A percentile compares a stretch with the other conserved stretches of the same genome.
Conservation (phyloP, 1,284 basidiomycete genomes). For the Fomes fomentarius region DNA sequence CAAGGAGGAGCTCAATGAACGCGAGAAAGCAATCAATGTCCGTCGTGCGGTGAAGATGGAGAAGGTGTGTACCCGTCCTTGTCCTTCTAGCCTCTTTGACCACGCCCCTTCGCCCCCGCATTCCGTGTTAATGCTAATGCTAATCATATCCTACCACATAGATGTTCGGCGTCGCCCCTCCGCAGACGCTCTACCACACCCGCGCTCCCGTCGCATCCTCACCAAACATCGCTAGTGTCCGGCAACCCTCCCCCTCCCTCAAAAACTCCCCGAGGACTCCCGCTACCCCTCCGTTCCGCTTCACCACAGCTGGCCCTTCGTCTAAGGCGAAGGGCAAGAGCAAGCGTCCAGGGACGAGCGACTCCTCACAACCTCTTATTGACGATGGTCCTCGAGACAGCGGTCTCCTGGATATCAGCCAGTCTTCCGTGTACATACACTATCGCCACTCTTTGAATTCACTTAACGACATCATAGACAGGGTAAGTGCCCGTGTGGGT, state of each 20-base stretch:
- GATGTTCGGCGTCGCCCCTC: slow-evolving; percentile 81
- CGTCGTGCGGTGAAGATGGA: slow-evolving; percentile 83
- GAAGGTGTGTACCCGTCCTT: slow-evolving; percentile 51
- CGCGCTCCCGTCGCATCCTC: slow-evolving; percentile 43
- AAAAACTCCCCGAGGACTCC: slow-evolving; percentile 20
- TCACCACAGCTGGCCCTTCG: slow-evolving; percentile 50
- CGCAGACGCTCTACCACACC: slow-evolving; percentile 72
- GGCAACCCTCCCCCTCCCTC: slow-evolving; percentile 13
- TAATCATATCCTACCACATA: slow-evolving; percentile 32
- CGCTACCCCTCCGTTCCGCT: slow-evolving; percentile 29
- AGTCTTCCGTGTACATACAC: slow-evolving; percentile 66
- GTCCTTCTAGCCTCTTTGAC: background rate
- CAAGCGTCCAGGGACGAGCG: slow-evolving; percentile 56
- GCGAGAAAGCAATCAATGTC: slow-evolving; percentile 78
- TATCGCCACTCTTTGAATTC: slow-evolving; percentile 80
- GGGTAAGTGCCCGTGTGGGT: slow-evolving; percentile 47
- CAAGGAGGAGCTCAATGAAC: slow-evolving; percentile 67
- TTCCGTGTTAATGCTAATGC: no score
- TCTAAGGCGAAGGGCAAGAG: slow-evolving; percentile 40
- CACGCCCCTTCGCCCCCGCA: background rate
- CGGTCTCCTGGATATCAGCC: slow-evolving; percentile 21
- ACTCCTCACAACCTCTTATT: slow-evolving; percentile 56
- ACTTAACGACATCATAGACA: slow-evolving; percentile 73
- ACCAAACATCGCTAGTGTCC: slow-evolving; percentile 31
- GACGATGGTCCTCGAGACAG: slow-evolving; percentile 35